Base-by-base conservation (phyloP, 2,329 filamentous ascomycete species). In the Colletotrichum tanaceti region DNA sequence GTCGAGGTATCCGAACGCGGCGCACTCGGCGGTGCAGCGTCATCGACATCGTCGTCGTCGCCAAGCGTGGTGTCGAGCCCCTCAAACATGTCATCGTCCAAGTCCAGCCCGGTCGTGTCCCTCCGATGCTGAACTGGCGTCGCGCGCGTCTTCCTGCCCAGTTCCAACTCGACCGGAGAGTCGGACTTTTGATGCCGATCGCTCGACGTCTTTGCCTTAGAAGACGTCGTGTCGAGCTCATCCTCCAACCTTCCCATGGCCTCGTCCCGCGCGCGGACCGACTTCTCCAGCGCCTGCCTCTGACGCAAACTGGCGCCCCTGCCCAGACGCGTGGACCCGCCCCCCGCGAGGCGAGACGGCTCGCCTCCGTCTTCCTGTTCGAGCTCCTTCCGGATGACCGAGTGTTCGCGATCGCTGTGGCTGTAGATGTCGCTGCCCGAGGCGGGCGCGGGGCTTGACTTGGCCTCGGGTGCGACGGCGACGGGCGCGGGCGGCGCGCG, bases 11-110 rank as follows among this genome's bases (percentile, higher is more conserved):
- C 83, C 1, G 84, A 84, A 55, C 75, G 76, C 58, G 77, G 72
- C 18, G 76, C 79, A 7, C 71, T 73, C 13, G 58, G 73, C 2
- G 77, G 76, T 3, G 78, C 73, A 9, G 77, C 75, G 13, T 79
- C 80, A 43, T 82, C 80, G 11, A 35, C 32, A 35, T 79, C 78
- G 57, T 83, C 83, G 64, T 80, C 79, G 49, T 79, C 79, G 61
- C 80, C 81, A 9, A 85, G 74, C 58, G 72, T 76, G 46, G 73
- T 73, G 68, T 78, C 75, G 14, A 79, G 71, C 58, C 81, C 77
- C 14, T 81, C 82, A 74, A 87, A 86, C 32, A 84, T 76, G 41
- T 82, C 80, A 59, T 82, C 81, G 65, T 86, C 84, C 59, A 84
- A 71, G 68, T 87, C 85, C 39, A 86, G 70, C 5, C 85, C 85